Base-by-base conservation (phyloP, 2,329 filamentous ascomycete species). In the Stemphylium vesicarium region DNA sequence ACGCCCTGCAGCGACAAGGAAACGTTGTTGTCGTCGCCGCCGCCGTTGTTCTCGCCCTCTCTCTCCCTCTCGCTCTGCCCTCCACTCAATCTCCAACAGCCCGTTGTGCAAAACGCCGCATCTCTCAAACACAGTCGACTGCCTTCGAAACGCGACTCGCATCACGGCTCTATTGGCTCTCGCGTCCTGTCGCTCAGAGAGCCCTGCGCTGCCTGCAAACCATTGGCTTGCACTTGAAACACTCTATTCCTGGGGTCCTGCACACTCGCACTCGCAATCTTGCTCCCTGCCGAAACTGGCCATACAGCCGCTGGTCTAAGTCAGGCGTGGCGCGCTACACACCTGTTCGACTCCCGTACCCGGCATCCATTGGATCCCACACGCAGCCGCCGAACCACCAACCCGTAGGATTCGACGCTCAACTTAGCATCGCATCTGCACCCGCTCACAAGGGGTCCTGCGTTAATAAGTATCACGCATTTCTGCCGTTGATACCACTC, bases 221-320 rank as follows among this genome's bases (percentile, higher is more conserved):
- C 63, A 65, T 62, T 66, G 64, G 66, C 65, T 50, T 57, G 49
- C 53, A 69, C 59, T 69, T 75, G 73, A 75, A 75, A 75, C 73
- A 69, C 69, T 68, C 66, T 70, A 62, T 66, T 70, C 61, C 59
- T 66, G 67, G 60, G 61, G 43, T 57, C 64, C 66, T 66, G 66
- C 62, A 56, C 41, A 3, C 57, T 54, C 59, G 56, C 60, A 63
- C 64, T 61, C 63, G 62, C 69, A 63, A 62, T 63, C 61, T 68
- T 60, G 58, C 60, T 57, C 50, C 62, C 52, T 47, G 45, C 64
- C 58, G 57, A 63, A 66, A 66, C 60, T 56, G 64, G 69, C 71
- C 70, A 69, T 66, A 68, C 69, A 69, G 59, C 70, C 68, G 71
- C 68, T 63, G 64, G 50, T 56, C 46, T 45, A 31, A 50, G 62